Evolutionary conservation across 192 early-diverging fungal species (phyloP).

Genomic region (Borealophlyctis nickersoniae): DNA sequence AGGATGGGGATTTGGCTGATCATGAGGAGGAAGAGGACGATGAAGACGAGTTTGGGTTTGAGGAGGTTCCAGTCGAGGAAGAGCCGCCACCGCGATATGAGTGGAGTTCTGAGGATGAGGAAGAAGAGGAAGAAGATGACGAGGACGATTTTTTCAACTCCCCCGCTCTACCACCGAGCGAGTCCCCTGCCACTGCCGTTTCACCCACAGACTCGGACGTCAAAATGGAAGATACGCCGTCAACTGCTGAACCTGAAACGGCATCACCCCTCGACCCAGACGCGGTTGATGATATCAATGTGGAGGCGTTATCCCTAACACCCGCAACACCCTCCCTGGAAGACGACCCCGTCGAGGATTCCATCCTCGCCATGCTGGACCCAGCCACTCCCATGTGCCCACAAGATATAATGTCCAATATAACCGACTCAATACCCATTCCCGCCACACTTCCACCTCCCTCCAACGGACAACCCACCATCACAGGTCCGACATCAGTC

Average conservation of each 20-base stretch:
- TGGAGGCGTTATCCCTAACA: not conserved
- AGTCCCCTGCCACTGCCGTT: not conserved
- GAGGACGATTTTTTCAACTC: conserved; percentile 13
- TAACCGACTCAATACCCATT: not conserved
- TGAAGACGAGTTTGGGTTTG: too few relatives aligned
- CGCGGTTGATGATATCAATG: not conserved
- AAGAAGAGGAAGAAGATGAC: conserved; percentile 27
- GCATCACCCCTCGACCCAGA: not conserved
- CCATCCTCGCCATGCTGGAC: not conserved
- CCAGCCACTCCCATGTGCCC: too few relatives aligned
- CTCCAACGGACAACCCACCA: not conserved
- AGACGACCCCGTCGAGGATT: not conserved
- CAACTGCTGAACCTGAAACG: not conserved
- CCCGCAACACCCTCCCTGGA: not conserved
- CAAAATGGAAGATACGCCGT: not conserved
- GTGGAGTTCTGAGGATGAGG: too few relatives aligned
- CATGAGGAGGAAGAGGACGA: too few relatives aligned
- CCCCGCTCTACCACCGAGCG: not conserved
- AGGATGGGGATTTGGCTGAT: too few relatives aligned
- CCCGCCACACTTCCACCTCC: not conserved
- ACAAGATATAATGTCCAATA: not conserved
- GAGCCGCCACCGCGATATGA: too few relatives aligned
- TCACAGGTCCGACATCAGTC: conserved; percentile 23
- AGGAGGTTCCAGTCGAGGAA: too few relatives aligned
- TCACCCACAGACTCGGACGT: not conserved